These are phyloP conservation scores for Leccinum disarticulatum DNA, from an alignment of 768 basidiomycete genomes.

Conservation along the genomic window DNA sequence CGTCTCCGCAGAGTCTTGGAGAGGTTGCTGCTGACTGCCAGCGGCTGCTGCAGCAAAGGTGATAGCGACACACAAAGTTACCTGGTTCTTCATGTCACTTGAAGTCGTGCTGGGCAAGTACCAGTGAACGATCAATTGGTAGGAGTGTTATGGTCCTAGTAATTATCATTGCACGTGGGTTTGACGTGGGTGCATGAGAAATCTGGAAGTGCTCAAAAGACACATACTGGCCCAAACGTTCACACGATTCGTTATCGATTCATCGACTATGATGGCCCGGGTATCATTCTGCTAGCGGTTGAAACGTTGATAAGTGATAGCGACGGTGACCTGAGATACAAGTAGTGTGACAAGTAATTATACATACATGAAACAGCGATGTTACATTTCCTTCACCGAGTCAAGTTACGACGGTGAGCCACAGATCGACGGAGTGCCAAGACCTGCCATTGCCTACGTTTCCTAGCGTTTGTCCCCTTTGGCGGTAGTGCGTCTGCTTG, in stretches of 20 bases:
- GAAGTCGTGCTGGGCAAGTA: neutral
- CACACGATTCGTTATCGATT: neutral
- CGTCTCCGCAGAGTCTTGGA: constrained; percentile 7
- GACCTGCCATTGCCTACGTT: constrained; percentile 50
- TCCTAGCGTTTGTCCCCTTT: constrained; percentile 37
- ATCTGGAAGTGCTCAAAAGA: neutral
- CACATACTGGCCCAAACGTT: neutral
- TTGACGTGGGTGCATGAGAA: neutral
- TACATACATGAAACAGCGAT: neutral
- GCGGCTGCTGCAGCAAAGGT: neutral
- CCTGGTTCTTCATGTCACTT: constrained; percentile 15
- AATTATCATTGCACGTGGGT: neutral
- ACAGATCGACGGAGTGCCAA: constrained; percentile 39
- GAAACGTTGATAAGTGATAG: neutral
- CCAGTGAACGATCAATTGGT: neutral
- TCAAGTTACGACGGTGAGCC: constrained; percentile 24
- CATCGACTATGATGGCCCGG: neutral
- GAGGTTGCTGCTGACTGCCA: constrained; percentile 16
- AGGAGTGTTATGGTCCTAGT: neutral
- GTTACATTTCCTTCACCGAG: constrained; percentile 7
- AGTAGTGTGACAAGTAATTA: neutral
- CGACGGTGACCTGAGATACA: neutral
- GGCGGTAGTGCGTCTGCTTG: constrained; percentile 36
- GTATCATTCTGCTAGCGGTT: neutral
- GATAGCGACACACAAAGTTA: neutral